Evolutionary conservation across 495 filamentous ascomycete genomes (phyloP), one percentile per base, ranked within the genome.

Genomic region (Penicillium paxilli): DNA sequence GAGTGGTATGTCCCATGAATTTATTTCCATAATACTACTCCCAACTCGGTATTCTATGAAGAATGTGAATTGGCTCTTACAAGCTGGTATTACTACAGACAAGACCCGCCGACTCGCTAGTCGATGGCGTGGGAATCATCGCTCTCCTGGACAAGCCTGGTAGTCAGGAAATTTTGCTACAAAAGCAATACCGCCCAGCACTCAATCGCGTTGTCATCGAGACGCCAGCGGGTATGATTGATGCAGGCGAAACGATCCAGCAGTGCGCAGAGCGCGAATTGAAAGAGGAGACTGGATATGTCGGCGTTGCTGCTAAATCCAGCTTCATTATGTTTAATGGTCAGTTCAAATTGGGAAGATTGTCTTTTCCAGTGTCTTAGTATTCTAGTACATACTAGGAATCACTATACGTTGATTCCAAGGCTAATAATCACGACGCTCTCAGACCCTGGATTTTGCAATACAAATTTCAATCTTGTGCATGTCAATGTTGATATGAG

Each of bases 281-380:
- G 51, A 88, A 81, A 59, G 91, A 96, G 68, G 91, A 96, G 70
- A 93, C 91, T 0, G 91, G 91, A 4, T 95, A 91, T 62, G 76
- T 87, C 17, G 90, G 85, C 10, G 71, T 80, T 32, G 80, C 77
- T 0, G 62, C 72, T 14, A 80, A 87, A 65, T 82, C 81, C 8
- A 90, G 86, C 51, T 83, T 87, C 24, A 70, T 95, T 17, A 93
- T 95, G 90, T 95, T 87, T 51, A 93, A 94, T 64, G 90, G 89
- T 87, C 65, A 46, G 78, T 67, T 14, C n/a, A n/a, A n/a, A n/a
- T n/a, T n/a, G n/a, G n/a, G n/a, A n/a, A n/a, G n/a, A n/a, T n/a
- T n/a, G 12, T 32, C 38, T 12, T 21, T 26, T 40, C n/a, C n/a
- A n/a, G n/a, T n/a, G n/a, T n/a, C n/a, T n/a, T n/a, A n/a, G n/a